Base-by-base conservation (phyloP, 2,329 filamentous ascomycete genomes). In the Shiraia bambusicola region DNA sequence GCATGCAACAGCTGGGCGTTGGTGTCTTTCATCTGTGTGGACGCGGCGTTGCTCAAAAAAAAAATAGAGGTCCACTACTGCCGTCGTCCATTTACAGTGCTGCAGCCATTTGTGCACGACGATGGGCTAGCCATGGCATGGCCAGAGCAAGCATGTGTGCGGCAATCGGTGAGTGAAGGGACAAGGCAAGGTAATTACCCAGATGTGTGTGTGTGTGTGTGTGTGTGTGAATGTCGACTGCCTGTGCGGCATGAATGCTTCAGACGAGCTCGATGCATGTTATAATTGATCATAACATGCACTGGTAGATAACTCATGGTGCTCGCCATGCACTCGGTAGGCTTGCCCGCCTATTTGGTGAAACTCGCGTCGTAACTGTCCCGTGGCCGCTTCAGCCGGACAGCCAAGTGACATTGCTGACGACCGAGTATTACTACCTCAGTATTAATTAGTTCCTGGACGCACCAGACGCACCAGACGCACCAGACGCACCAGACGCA, bases 41-140 rank as follows among this genome's bases (percentile, higher is more conserved):
- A 42, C 47, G 52, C 50, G 34, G 47, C 49, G 42, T 38, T 40
- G 38, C 42, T 46, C 46, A 51, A 39, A 50, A 42, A 47, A 51
- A 39, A 50, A 42, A 47, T 46, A 22, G 19, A 22, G 4, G 19
- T 5, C 42, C 50, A 46, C 48, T 42, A 45, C 49, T 42, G 37
- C 42, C 44, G 46, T 29, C 45, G 16, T 10, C 30, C 34, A 31
- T 42, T 27, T 39, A n/a, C 12, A 25, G 15, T 14, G 25, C 27
- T 13, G n/a, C 24, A 7, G 17, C 26, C 26, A 28, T 22, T 15
- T 34, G 19, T 12, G 31, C 31, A 34, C 2, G 11, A 3, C 19
- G 19, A 22, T 4, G 19, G 19, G 8, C 19, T 22, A 22, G 19
- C 19, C 19, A 22, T 22, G 19, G 19, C 19, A 22, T 22, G 19